Percentiles rank a stretch among this genome's conserved stretches.
Evolutionary conservation across 306 rosid species (phyloP).

Genomic region (Lablab purpureus): DNA sequence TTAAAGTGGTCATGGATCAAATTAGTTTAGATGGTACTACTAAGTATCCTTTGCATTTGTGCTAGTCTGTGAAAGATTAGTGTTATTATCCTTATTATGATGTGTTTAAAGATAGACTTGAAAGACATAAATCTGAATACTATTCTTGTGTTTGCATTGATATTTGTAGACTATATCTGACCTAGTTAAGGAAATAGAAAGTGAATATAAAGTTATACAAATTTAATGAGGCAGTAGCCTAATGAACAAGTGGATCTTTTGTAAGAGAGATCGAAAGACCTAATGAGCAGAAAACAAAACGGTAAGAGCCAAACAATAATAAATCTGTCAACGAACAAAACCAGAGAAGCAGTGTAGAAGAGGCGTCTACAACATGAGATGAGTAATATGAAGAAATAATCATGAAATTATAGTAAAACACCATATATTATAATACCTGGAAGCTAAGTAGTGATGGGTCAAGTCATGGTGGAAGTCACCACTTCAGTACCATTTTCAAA

Average conservation of each 20-base stretch:
- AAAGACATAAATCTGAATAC: background rate
- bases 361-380: background rate
- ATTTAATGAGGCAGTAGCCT: background rate
- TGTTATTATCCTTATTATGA: constrained; percentile 11
- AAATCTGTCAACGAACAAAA: background rate
- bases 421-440: background rate
- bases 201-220: background rate
- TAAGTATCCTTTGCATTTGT: background rate
- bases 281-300: no score
- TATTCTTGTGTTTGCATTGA: background rate
- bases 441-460: background rate
- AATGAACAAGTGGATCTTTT: background rate
- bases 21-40: background rate
- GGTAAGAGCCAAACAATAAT: background rate
- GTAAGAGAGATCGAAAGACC: background rate
- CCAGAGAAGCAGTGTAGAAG: background rate
- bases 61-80: constrained; percentile 29
- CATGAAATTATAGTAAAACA: background rate
- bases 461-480: background rate
- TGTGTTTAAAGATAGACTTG: constrained; percentile 3
- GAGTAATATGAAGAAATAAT: background rate
- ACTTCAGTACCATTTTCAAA: background rate
- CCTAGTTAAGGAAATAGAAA: background rate
- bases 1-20: background rate
- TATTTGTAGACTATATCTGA: background rate